Evolutionary conservation across 2,329 filamentous ascomycete species (phyloP).

Genomic region (Xylaria sp.): DNA sequence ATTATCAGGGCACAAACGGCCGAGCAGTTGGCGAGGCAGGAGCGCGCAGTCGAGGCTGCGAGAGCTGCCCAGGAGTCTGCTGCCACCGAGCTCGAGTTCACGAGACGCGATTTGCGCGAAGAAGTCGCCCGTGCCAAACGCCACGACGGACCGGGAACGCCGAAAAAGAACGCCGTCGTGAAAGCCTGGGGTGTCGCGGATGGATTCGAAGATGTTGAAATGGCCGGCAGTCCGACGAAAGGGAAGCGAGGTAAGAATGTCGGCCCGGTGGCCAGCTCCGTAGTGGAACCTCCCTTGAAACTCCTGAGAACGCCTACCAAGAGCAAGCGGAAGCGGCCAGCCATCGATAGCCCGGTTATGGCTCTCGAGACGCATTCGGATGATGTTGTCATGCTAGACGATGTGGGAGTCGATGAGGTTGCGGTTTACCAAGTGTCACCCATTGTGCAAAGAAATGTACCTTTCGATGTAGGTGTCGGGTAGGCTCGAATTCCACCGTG

Average conservation of each 20-base stretch:
- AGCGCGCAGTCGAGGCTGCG: slow-evolving; percentile 72
- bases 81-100: slow-evolving; percentile 77
- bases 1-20: slow-evolving; percentile 71
- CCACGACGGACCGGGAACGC: slow-evolving; percentile 63
- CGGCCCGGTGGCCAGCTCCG: slow-evolving; percentile 57
- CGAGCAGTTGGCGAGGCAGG: slow-evolving; percentile 72
- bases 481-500: not conserved
- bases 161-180: slow-evolving; percentile 66
- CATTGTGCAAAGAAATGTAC: slow-evolving; percentile 39
- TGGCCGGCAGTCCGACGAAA: slow-evolving; percentile 65
- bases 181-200: slow-evolving; percentile 72
- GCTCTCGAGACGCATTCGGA: slow-evolving; percentile 65
- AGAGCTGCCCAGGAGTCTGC: slow-evolving; percentile 72
- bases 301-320: slow-evolving; percentile 68
- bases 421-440: slow-evolving; percentile 28
- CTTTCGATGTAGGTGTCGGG: slow-evolving; percentile 58
- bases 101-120: slow-evolving; percentile 76
- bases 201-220: slow-evolving; percentile 78
- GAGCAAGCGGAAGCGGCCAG: slow-evolving; percentile 75
- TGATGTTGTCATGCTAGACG: slow-evolving; percentile 53
- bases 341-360: slow-evolving; percentile 73
- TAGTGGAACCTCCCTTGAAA: slow-evolving; percentile 55
- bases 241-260: slow-evolving; percentile 57
- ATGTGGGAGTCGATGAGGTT: slow-evolving; percentile 37
- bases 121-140: slow-evolving; percentile 60